These are phyloP conservation scores for Hemileia vastatrix DNA, from an alignment of 1,284 basidiomycete genomes.

Conservation along the genomic window DNA sequence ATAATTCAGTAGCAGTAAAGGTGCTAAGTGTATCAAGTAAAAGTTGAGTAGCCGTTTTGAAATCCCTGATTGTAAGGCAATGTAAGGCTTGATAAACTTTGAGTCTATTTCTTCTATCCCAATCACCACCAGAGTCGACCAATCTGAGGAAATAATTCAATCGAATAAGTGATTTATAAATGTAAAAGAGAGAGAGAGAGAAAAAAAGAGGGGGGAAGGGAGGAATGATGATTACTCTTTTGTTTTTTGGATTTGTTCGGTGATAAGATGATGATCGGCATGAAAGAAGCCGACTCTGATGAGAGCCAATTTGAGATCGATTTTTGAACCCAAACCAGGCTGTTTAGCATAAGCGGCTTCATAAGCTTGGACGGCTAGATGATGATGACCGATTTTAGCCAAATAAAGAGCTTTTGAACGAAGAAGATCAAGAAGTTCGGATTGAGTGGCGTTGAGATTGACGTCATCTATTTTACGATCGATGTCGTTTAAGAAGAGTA, in stretches of 20 bases:
- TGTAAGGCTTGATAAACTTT: constrained; percentile 92
- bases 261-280: constrained; percentile 66
- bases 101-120: constrained; percentile 90
- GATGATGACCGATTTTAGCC: constrained; percentile 50
- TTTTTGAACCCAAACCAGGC: constrained; percentile 79
- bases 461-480: constrained; percentile 14
- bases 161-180: neutral
- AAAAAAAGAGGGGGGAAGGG: neutral
- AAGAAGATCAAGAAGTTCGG: constrained; percentile 40
- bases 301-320: constrained; percentile 82
- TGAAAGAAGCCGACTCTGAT: constrained; percentile 88
- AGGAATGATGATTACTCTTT: constrained; percentile 56
- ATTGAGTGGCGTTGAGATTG: constrained; percentile 8
- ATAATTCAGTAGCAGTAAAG: constrained; percentile 82
- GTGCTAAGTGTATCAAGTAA: constrained; percentile 84
- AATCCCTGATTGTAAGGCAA: constrained; percentile 66
- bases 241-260: constrained; percentile 64
- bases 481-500: neutral
- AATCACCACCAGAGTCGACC: constrained; percentile 92
- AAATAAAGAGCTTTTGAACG: constrained; percentile 40
- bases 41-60: constrained; percentile 63
- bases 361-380: constrained; percentile 66
- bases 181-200: neutral
- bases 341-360: constrained; percentile 82
- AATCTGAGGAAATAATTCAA: constrained; percentile 51